A percentile compares a stretch with the other conserved stretches of the same genome.
These are phyloP conservation scores for Yamadazyma tumulicola DNA, from an alignment of 805 yeast species.

Conservation along the genomic window DNA sequence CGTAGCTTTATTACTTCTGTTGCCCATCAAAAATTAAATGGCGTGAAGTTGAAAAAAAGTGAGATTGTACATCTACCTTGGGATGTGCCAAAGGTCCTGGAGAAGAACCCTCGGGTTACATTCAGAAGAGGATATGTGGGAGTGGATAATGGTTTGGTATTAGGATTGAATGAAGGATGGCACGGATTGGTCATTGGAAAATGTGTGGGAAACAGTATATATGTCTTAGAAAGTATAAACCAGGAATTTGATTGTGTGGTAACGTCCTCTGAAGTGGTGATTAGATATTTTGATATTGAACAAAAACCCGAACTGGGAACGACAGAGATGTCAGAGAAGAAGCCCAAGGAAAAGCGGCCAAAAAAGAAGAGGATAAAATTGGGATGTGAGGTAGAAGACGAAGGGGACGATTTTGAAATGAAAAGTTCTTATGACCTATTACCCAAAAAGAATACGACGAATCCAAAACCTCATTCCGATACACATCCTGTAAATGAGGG, in stretches of 20 bases:
- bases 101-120: slow-evolving; percentile 45
- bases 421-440: slow-evolving; percentile 39
- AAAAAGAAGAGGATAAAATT: slow-evolving; percentile 27
- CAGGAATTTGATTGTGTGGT: slow-evolving; percentile 45
- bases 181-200: slow-evolving; percentile 46
- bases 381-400: slow-evolving; percentile 35
- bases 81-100: slow-evolving; percentile 1
- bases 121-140: slow-evolving; percentile 58
- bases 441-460: slow-evolving; percentile 1
- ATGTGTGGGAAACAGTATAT: slow-evolving; percentile 54
- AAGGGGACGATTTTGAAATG: slow-evolving; percentile 29
- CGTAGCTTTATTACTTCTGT: not conserved
- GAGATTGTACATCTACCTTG: slow-evolving; percentile 1
- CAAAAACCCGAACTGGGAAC: not conserved
- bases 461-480: too few relatives aligned
- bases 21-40: not conserved
- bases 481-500: too few relatives aligned
- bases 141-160: slow-evolving; percentile 35
- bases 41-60: not conserved
- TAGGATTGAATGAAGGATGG: slow-evolving; percentile 9
- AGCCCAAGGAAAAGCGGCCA: slow-evolving; percentile 10
- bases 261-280: slow-evolving; percentile 35
- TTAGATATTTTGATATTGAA: slow-evolving; percentile 43
- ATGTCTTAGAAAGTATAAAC: slow-evolving; percentile 48
- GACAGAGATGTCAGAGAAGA: slow-evolving; percentile 4